Evolutionary conservation across 1,284 basidiomycete species (phyloP), one percentile per base, ranked within the genome.

Genomic region (Trichosporon sp.): DNA sequence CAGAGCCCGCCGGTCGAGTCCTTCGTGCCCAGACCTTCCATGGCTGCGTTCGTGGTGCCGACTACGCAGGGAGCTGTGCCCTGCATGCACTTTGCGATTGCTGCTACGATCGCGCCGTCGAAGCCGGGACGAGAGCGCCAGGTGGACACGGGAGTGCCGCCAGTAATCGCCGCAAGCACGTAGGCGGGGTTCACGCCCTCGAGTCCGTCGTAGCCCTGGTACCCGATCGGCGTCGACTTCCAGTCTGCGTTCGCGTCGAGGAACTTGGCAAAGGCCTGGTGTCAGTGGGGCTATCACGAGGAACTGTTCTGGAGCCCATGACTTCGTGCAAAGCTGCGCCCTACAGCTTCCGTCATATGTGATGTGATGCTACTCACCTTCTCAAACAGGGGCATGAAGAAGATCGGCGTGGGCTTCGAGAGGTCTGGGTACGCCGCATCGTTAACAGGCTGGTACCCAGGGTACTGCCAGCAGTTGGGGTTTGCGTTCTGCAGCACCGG

Each of bases 361-460:
- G n/a, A n/a, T n/a, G n/a, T n/a, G n/a, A n/a, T n/a, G n/a, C n/a
- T n/a, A n/a, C 40, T 44, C 40, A 44, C 40, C 65, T 69, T 69
- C 56, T 69, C 68, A 34, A 69, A 62, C 16, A 69, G 62, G 19
- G 68, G 68, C 56, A 69, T 66, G 61, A 67, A 69, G 60, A 65
- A 66, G 57, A 66, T 65, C 16, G 65, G 64, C 7, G 68, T 69
- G 0, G 65, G 62, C 7, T 59, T 61, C 13, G 52, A n/a, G 21
- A 61, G 54, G 33, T 37, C 64, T 0, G 62, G 62, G 21, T 59
- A 33, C 23, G 65, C 67, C 0, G 67, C 67, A 40, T 69, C 67
- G 40, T 56, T 46, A 10, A 66, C 65, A 11, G 67, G 67, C 63
- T 66, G 65, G 61, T 60, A 69, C 16, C 67, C 68, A 2, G 62